Base-by-base conservation (phyloP, 306 rosid species). In the Urtica urens region DNA sequence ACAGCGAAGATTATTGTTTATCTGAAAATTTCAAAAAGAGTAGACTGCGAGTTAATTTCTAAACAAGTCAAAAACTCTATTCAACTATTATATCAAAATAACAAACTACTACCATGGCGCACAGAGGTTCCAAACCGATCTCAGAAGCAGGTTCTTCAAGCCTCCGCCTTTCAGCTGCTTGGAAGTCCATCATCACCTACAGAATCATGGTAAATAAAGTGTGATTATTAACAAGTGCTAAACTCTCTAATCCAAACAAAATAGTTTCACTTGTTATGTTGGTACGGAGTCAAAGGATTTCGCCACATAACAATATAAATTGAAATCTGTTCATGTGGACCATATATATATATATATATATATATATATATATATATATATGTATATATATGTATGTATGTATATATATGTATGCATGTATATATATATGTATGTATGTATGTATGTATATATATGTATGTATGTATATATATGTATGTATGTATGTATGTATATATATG, bases 181-280 rank as follows among this genome's bases (percentile, higher is more conserved):
- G 97, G 79, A 81, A 90, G 73, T 90, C 95, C 68, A 79, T 84
- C 97, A 90, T 90, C 23, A 90, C 92, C 97, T 90, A 69, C 51
- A 51, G 44, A 70, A 61, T 21, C 20, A 40, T 25, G 33, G 4
- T n/a, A n/a, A n/a, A n/a, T n/a, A n/a, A n/a, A n/a, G n/a, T n/a
- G n/a, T n/a, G n/a, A n/a, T n/a, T n/a, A n/a, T n/a, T n/a, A n/a
- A n/a, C n/a, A n/a, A n/a, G n/a, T n/a, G n/a, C n/a, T n/a, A n/a
- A n/a, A n/a, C n/a, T n/a, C n/a, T n/a, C n/a, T n/a, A n/a, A n/a
- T n/a, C n/a, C n/a, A n/a, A n/a, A n/a, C n/a, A n/a, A n/a, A n/a
- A n/a, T n/a, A n/a, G n/a, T n/a, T 42, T 44, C 4, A 22, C 19
- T 20, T 58, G 53, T 31, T 13, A 58, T 24, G 24, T 46, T 26